Percentiles rank a stretch among this genome's conserved stretches.
Conservation (phyloP, 1,284 basidiomycete genomes). For the Naganishia albida region DNA sequence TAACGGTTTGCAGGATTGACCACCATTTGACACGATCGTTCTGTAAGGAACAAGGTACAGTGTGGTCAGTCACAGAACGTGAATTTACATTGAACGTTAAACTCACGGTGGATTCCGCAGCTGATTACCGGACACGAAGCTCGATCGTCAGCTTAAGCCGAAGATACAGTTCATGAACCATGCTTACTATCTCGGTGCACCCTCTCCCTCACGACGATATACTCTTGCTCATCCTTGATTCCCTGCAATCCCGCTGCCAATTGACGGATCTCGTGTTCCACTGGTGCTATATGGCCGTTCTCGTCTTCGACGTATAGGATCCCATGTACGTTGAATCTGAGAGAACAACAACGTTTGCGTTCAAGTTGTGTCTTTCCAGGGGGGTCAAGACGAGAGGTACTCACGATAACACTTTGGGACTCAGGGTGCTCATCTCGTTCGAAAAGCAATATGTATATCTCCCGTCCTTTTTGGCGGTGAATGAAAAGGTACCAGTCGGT, state of each 20-base stretch:
- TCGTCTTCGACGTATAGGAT: conserved; percentile 67
- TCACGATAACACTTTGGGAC: conserved; percentile 90
- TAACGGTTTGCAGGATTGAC: conserved; percentile 86
- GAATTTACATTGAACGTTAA: conserved; percentile 14
- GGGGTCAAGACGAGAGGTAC: conserved; percentile 41
- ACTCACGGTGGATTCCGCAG: conserved; percentile 74
- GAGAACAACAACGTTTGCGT: neutral
- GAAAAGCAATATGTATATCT: conserved; percentile 96
- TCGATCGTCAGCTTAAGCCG: neutral
- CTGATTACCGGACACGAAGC: conserved; percentile 33
- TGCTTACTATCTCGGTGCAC: conserved; percentile 79
- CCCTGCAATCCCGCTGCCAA: conserved; percentile 80
- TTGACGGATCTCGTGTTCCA: conserved; percentile 90
- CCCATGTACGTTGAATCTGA: conserved; percentile 97
- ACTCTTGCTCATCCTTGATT: conserved; percentile 99
- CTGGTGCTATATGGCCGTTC: conserved; percentile 70
- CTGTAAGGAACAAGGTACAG: conserved; percentile 38
- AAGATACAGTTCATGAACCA: neutral
- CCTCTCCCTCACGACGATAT: conserved; percentile 90
- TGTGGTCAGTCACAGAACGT: neutral
- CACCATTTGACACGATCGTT: conserved; percentile 99
- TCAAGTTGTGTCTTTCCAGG: neutral
- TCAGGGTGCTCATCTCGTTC: conserved; percentile 93
- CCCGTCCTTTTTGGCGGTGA: conserved; percentile 83
- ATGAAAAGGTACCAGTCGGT: conserved; percentile 83